phyloP scores from a whole-genome alignment of 805 yeast genomes.

The Metschnikowia peoriensis region DNA sequence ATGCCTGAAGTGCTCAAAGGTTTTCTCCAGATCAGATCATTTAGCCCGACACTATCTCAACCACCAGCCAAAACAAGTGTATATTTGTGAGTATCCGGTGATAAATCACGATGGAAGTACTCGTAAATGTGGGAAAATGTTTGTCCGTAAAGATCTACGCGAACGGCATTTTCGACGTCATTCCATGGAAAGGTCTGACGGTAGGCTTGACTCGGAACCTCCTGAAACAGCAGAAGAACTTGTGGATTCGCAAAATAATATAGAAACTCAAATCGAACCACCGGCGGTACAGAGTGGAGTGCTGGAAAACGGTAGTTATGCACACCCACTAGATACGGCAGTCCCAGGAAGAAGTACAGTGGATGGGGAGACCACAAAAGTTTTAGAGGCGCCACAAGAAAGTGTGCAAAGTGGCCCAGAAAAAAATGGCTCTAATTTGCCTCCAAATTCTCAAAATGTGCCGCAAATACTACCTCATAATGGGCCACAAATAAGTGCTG shows the following conservation, averaged over 20 bases:
- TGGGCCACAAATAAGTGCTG: neutral
- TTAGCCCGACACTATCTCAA: conserved; percentile 62
- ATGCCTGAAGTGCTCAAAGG: conserved; percentile 50
- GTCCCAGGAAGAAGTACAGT: too few relatives aligned
- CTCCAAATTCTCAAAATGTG: neutral
- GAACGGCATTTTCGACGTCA: conserved; percentile 34
- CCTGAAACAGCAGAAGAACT: neutral
- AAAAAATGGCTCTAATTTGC: neutral
- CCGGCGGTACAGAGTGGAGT: neutral
- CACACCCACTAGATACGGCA: too few relatives aligned
- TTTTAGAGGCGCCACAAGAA: too few relatives aligned
- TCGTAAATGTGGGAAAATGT: conserved; percentile 54
- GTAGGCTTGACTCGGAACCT: neutral
- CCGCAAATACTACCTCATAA: neutral
- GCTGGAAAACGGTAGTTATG: too few relatives aligned
- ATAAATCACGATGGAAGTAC: conserved; percentile 40
- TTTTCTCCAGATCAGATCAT: conserved; percentile 62
- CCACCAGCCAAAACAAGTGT: conserved; percentile 54
- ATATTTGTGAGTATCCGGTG: conserved; percentile 50
- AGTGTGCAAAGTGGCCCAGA: too few relatives aligned
- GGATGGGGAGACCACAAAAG: too few relatives aligned
- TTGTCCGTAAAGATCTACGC: conserved; percentile 59
- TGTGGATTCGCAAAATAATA: neutral
- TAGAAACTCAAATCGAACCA: neutral
- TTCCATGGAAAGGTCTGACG: conserved; percentile 9